Evolutionary conservation across 1,284 basidiomycete species (phyloP).

Genomic region (Pseudomicrostroma phylloplanum): DNA sequence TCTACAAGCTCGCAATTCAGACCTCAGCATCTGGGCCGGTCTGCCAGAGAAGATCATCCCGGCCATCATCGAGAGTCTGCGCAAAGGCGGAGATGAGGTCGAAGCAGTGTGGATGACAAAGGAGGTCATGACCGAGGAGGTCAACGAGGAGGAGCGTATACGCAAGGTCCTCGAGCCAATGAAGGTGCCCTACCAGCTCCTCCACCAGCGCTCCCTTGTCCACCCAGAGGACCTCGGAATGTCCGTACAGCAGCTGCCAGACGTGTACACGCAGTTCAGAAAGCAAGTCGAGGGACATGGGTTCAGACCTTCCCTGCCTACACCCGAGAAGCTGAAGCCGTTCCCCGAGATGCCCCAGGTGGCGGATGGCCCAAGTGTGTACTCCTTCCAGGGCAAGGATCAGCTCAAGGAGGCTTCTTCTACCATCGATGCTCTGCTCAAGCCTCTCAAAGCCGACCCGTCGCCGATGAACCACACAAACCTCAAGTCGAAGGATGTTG

Average conservation of each 20-base stretch:
- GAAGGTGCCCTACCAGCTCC: constrained; percentile 3
- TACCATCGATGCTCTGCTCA: constrained; percentile 15
- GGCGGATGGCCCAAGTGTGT: constrained; percentile 20
- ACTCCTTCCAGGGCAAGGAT: constrained; percentile 15
- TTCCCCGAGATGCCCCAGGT: constrained; percentile 17
- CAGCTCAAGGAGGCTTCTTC: constrained; percentile 7
- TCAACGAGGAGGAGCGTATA: constrained; percentile 27
- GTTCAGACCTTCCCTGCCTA: constrained; percentile 20
- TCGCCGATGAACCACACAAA: constrained; percentile 15
- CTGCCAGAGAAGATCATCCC: constrained; percentile 36
- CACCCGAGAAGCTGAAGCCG: constrained; percentile 29
- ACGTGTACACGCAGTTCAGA: constrained; percentile 42
- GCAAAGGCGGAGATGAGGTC: constrained; percentile 51
- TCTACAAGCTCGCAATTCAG: constrained; percentile 22
- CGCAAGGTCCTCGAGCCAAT: constrained; percentile 3
- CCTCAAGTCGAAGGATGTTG: neutral
- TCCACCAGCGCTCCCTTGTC: constrained; percentile 8
- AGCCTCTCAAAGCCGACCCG: constrained; percentile 28
- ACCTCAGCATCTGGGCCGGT: constrained; percentile 36
- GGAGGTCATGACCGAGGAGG: constrained; percentile 50
- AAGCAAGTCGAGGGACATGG: constrained; percentile 35
- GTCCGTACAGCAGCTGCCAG: constrained; percentile 31
- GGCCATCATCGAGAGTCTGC: constrained; percentile 50
- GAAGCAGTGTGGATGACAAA: constrained; percentile 54
- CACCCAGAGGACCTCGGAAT: constrained; percentile 20